A percentile compares a stretch with the other conserved stretches of the same genome.
Evolutionary conservation across 139 green algal species (phyloP).

Genomic region (Asterochloris sp.): DNA sequence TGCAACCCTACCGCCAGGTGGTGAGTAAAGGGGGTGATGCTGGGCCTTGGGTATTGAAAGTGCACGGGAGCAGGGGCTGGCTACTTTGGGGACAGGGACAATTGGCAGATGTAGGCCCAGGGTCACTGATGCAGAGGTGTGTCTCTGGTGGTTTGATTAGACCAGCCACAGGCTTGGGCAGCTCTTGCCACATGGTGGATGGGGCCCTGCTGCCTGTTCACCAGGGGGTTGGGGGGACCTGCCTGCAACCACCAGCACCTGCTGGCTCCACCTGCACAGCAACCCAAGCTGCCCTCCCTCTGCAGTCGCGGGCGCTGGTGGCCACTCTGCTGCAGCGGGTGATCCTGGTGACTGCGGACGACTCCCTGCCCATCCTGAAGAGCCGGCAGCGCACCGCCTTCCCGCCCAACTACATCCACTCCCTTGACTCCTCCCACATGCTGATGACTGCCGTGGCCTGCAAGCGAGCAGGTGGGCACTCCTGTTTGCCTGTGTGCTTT

Average conservation of each 20-base stretch:
- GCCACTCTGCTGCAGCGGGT: constrained; percentile 58
- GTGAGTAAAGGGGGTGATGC: neutral
- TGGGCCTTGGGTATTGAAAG: too few relatives aligned
- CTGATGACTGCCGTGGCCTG: constrained; percentile 92
- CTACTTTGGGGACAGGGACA: too few relatives aligned
- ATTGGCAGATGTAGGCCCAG: too few relatives aligned
- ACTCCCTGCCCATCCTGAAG: constrained; percentile 45
- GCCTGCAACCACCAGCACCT: neutral
- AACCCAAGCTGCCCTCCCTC: neutral
- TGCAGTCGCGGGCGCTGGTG: constrained; percentile 36
- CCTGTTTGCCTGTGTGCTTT: neutral
- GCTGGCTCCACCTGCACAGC: neutral
- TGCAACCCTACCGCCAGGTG: constrained; percentile 84
- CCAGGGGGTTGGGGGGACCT: too few relatives aligned
- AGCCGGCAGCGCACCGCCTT: constrained; percentile 85
- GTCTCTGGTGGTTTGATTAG: too few relatives aligned
- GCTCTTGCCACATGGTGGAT: too few relatives aligned
- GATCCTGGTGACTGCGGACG: constrained; percentile 10
- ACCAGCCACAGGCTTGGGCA: too few relatives aligned
- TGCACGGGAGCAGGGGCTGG: too few relatives aligned
- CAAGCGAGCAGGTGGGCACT: constrained; percentile 28
- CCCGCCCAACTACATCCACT: constrained; percentile 97
- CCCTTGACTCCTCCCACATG: constrained; percentile 95
- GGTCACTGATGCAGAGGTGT: too few relatives aligned
- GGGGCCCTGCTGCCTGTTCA: too few relatives aligned